These are phyloP conservation scores for Psilocybe tampanensis DNA, from an alignment of 768 basidiomycete species.

Conservation along the genomic window DNA sequence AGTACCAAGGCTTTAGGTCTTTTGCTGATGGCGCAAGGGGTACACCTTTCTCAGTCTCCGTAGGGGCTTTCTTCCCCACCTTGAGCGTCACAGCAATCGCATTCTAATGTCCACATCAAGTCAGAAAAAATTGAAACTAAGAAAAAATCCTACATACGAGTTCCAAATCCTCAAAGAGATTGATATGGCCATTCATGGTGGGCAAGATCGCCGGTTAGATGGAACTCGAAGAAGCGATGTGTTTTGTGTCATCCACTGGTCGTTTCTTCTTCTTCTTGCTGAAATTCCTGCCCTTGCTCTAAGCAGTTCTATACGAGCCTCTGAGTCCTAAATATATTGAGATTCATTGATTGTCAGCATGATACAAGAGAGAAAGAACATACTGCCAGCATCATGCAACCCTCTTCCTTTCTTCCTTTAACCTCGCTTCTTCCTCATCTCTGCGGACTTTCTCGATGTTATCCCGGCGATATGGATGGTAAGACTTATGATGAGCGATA, in stretches of 20 bases:
- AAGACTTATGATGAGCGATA: constrained; percentile 91
- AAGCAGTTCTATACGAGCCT: constrained; percentile 71
- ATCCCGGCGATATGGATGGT: constrained; percentile 83
- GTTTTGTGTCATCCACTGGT: constrained; percentile 37
- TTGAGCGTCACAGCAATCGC: constrained; percentile 47
- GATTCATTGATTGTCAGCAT: background rate
- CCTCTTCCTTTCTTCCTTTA: constrained; percentile 71
- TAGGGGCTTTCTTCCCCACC: constrained; percentile 49
- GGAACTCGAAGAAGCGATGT: constrained; percentile 33
- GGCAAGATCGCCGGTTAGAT: constrained; percentile 39
- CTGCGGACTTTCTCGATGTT: constrained; percentile 80
- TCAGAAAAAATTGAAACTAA: background rate
- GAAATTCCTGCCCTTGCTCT: constrained; percentile 58
- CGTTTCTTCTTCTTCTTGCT: constrained; percentile 37
- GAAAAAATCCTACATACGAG: constrained; percentile 41
- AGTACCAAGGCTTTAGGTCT: constrained; percentile 86
- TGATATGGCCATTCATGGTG: constrained; percentile 71
- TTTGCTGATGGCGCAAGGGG: constrained; percentile 74
- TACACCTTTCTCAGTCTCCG: constrained; percentile 70
- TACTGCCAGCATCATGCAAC: constrained; percentile 66
- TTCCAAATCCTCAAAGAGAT: constrained; percentile 84
- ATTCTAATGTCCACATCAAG: constrained; percentile 45
- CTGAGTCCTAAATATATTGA: constrained; percentile 60
- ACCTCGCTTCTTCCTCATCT: constrained; percentile 80
- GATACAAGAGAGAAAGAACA: constrained; percentile 26